phyloP scores from a whole-genome alignment of 148 eudicot species.

The Diospyros kaki region DNA sequence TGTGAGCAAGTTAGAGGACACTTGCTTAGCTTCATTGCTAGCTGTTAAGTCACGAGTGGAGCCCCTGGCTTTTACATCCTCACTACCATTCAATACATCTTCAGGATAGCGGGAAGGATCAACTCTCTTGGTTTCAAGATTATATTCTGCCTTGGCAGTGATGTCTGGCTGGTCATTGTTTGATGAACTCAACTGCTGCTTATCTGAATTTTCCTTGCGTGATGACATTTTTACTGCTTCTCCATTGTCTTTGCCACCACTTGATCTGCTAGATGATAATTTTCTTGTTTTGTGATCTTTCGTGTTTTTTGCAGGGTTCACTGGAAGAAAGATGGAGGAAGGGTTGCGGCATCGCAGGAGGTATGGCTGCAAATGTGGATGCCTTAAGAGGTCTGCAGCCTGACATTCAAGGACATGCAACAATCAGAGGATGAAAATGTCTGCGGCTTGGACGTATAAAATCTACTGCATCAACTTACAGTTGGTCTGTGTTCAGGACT shows the following conservation, averaged over 20 bases:
- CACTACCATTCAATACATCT: too few relatives aligned
- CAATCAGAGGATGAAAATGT: background rate
- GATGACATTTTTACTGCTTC: conserved; percentile 21
- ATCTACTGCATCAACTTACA: conserved; percentile 21
- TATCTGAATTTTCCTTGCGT: background rate
- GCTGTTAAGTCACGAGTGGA: too few relatives aligned
- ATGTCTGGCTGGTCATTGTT: background rate
- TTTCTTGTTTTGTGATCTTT: conserved; percentile 9
- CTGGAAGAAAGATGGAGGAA: conserved; percentile 35
- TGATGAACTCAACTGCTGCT: background rate
- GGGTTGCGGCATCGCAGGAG: conserved; percentile 38
- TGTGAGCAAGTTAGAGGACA: too few relatives aligned
- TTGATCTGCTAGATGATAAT: conserved; percentile 12
- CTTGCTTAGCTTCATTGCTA: too few relatives aligned
- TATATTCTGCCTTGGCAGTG: too few relatives aligned
- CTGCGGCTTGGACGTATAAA: background rate
- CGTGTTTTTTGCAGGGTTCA: conserved; percentile 30
- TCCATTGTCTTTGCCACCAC: conserved; percentile 10
- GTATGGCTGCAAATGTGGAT: conserved; percentile 52
- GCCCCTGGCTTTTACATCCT: too few relatives aligned
- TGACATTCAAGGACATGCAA: background rate
- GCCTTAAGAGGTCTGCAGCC: conserved; percentile 52
- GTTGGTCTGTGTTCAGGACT: conserved; percentile 59
- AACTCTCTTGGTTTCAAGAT: too few relatives aligned
- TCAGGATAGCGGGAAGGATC: too few relatives aligned